Percentiles rank a stretch among this genome's conserved stretches.
These are phyloP conservation scores for Trichocomaceae sp. DNA, from an alignment of 2,329 filamentous ascomycete genomes.

Conservation along the genomic window DNA sequence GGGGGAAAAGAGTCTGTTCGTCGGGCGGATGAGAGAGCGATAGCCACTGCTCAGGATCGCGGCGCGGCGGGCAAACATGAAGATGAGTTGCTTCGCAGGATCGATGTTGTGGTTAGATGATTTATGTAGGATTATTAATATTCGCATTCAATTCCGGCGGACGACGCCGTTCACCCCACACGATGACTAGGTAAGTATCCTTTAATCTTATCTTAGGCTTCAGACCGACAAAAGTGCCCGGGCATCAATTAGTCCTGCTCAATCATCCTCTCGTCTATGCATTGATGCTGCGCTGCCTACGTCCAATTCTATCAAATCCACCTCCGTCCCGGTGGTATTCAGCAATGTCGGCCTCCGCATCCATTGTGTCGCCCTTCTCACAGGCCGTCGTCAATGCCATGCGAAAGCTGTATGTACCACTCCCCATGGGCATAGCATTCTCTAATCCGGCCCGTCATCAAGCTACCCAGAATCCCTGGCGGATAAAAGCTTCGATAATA, in stretches of 20 bases:
- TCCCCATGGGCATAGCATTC: background rate
- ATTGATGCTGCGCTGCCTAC: constrained; percentile 10
- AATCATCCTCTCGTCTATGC: background rate
- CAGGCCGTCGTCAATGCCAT: constrained; percentile 68
- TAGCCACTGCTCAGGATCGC: constrained; percentile 34
- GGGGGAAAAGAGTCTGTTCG: constrained; percentile 13
- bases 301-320: constrained; percentile 11
- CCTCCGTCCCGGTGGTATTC: constrained; percentile 1
- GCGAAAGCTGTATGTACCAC: constrained; percentile 61
- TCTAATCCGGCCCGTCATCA: background rate
- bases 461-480: constrained; percentile 87
- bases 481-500: constrained; percentile 91
- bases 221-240: no score
- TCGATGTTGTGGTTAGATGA: background rate
- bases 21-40: constrained; percentile 31
- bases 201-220: no score
- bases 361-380: constrained; percentile 53
- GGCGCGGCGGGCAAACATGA: constrained; percentile 35
- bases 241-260: no score
- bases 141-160: constrained; percentile 2
- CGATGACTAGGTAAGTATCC: no score
- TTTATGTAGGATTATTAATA: background rate
- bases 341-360: constrained; percentile 27
- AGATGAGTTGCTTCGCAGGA: constrained; percentile 15
- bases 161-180: constrained; percentile 12